Evolutionary conservation across 441 rosid species (phyloP), one percentile per base, ranked within the genome.

Genomic region (Pelargonium fulgidum): DNA sequence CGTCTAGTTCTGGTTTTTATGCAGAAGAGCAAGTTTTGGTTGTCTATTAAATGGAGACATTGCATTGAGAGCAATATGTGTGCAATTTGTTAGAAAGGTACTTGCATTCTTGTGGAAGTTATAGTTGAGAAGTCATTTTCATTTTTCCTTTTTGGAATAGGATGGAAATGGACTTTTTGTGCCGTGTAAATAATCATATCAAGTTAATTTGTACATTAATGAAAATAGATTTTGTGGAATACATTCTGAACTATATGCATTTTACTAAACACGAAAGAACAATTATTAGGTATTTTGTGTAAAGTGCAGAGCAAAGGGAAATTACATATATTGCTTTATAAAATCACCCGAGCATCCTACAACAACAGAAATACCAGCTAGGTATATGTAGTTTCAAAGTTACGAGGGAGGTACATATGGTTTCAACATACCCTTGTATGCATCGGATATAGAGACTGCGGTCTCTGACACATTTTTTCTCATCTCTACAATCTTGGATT

Each of bases 401-500:
- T 54, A 6, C 22, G 7, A 6, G 9, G 61, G 7, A 54, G 9
- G 62, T 17, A 11, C 62, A 17, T 6, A 17, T 3, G n/a, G 26
- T 56, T 56, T 56, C 74, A 80, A 44, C 67, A 82, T 48, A 73
- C 79, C 70, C 75, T 78, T 88, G 73, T 85, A 79, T 16, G 74
- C 70, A 44, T 77, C 87, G 1, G 92, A 75, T 44, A 93, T 75
- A 19, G 81, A 70, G 14, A 2, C 68, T 0, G 81, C 90, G 2
- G 96, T 81, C 65, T 87, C 85, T 0, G 83, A 78, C 59, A 88
- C 82, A 76, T 74, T 63, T 26, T 16, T 75, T 72, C 73, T 88
- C 77, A 86, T 81, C 74, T 77, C 86, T 0, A 78, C 75, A 62
- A 91, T 81, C 75, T 80, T 86, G 19, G 83, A 81, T 64, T 81